phyloP scores from a whole-genome alignment of 805 yeast genomes.

The Candida jianshihensis region DNA sequence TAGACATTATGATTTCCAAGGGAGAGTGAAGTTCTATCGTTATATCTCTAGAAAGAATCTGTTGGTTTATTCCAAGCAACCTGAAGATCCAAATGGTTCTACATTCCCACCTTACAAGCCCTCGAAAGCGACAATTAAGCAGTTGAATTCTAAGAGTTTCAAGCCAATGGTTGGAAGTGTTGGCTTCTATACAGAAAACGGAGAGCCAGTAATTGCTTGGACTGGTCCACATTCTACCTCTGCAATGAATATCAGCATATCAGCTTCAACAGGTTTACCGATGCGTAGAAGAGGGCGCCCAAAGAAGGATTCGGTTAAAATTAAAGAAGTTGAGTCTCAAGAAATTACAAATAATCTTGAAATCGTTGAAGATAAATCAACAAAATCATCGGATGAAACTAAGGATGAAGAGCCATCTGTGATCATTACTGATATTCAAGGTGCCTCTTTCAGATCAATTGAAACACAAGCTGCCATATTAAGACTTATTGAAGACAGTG shows the following conservation, averaged over 20 bases:
- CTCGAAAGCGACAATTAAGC: constrained; percentile 10
- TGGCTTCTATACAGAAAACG: constrained; percentile 2
- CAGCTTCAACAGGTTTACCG: not conserved
- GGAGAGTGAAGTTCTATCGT: constrained; percentile 66
- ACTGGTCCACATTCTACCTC: constrained; percentile 4
- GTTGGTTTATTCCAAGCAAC: constrained; percentile 24
- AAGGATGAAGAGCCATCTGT: constrained; percentile 2
- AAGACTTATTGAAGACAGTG: constrained; percentile 32
- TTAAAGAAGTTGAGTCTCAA: constrained; percentile 9
- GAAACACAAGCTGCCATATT: constrained; percentile 39
- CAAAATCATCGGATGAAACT: not conserved
- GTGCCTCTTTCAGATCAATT: constrained; percentile 35
- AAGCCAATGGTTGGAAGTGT: constrained; percentile 18
- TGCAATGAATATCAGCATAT: not conserved
- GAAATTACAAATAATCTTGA: not conserved
- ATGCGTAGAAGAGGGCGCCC: not conserved
- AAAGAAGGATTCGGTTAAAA: constrained; percentile 20
- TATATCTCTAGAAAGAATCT: constrained; percentile 44
- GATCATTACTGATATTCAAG: constrained; percentile 28
- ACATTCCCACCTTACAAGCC: constrained; percentile 14
- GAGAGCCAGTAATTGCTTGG: constrained; percentile 12
- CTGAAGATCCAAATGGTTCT: constrained; percentile 23
- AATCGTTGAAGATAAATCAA: not conserved
- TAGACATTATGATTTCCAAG: constrained; percentile 64
- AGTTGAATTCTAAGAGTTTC: constrained; percentile 20